These are phyloP conservation scores for Sarocladium strictum DNA, from an alignment of 2,329 filamentous ascomycete genomes.

Conservation along the genomic window DNA sequence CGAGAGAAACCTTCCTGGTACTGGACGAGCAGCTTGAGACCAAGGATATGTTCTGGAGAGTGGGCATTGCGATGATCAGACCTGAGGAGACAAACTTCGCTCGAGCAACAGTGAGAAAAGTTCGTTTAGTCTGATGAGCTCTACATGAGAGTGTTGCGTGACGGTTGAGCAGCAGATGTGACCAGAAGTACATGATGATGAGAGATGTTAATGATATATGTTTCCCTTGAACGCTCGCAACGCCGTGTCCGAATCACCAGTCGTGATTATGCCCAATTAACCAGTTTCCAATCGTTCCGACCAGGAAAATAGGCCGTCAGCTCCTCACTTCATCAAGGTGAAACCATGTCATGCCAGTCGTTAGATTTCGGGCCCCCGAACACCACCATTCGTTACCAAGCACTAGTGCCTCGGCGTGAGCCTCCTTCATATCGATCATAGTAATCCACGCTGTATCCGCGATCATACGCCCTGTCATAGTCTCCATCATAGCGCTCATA, in stretches of 20 bases:
- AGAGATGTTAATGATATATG: no score
- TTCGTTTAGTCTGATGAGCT: not conserved
- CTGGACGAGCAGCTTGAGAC: not conserved
- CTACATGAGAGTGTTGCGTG: no score
- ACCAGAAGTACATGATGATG: no score
- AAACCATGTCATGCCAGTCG: not conserved
- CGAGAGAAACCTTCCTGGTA: not conserved
- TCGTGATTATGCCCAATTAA: no score
- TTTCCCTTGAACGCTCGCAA: no score
- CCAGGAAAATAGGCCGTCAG: no score
- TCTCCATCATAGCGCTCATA: slow-evolving; percentile 1
- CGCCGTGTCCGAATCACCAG: no score
- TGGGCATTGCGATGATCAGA: not conserved
- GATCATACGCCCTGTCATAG: not conserved
- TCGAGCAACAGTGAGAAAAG: not conserved
- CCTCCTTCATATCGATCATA: slow-evolving; percentile 4
- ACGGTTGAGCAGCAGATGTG: no score
- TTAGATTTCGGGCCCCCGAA: no score
- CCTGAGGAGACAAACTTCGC: not conserved
- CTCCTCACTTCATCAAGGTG: not conserved
- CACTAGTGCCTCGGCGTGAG: not conserved
- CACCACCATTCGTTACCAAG: not conserved
- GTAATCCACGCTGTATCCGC: slow-evolving; percentile 1
- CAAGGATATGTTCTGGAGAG: not conserved
- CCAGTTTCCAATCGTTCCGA: no score